Percentiles rank a stretch among this genome's conserved stretches.
Conservation (phyloP, 2,329 filamentous ascomycete species). For the Chalara sp. region DNA sequence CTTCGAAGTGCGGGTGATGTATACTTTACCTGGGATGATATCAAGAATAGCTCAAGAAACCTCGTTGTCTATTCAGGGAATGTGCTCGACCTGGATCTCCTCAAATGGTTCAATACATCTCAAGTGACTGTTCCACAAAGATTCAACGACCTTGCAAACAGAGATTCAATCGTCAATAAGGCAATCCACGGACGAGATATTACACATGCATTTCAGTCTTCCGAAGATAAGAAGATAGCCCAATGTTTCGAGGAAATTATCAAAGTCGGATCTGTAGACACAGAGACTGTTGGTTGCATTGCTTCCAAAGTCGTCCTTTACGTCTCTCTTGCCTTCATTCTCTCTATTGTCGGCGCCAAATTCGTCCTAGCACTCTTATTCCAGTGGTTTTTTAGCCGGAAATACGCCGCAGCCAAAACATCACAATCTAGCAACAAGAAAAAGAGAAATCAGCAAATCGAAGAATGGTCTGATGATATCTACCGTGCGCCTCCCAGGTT, state of each 20-base stretch:
- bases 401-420: conserved; percentile 79
- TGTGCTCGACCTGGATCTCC: conserved; percentile 81
- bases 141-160: conserved; percentile 75
- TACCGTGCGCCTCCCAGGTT: conserved; percentile 84
- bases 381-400: conserved; percentile 90
- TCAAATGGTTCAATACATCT: conserved; percentile 81
- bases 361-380: conserved; percentile 88
- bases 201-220: conserved; percentile 78
- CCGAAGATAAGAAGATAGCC: conserved; percentile 71
- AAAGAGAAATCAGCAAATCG: conserved; percentile 85
- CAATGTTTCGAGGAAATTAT: conserved; percentile 89
- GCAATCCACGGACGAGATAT: conserved; percentile 78
- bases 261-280: conserved; percentile 93
- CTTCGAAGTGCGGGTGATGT: conserved; percentile 73
- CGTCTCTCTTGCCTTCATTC: conserved; percentile 82
- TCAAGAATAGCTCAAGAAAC: conserved; percentile 83
- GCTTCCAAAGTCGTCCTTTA: conserved; percentile 96
- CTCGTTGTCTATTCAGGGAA: conserved; percentile 91
- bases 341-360: conserved; percentile 79
- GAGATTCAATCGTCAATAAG: conserved; percentile 49
- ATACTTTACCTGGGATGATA: conserved; percentile 92
- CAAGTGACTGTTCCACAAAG: conserved; percentile 70
- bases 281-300: conserved; percentile 93
- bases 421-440: conserved; percentile 76
- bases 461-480: conserved; percentile 97